Base-by-base conservation (phyloP, 177 flowering plant species). In the Telopea speciosissima region DNA sequence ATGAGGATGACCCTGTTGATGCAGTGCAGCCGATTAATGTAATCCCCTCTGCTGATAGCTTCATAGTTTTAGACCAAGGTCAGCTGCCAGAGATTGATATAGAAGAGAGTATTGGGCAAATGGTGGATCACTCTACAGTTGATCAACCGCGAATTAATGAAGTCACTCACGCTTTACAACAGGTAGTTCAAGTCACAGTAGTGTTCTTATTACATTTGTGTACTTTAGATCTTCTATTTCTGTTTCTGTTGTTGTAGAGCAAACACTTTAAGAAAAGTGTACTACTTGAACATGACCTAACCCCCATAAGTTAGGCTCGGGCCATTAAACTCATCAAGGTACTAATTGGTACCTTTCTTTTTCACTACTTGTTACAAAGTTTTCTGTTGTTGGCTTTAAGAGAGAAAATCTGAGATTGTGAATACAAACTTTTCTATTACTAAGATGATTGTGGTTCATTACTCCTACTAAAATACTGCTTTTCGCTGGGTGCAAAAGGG, bases 1-100 rank as follows among this genome's bases (percentile, higher is more conserved):
- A 89, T 67, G 90, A 91, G 58, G 90, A 82, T 66, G 78, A 64
- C 17, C 23, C 62, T 26, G 65, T 70, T 68, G 77, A 78, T 36
- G 56, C 61, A 45, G 72, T 28, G 19, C 69, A 67, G 62, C 75
- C 72, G 33, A 68, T 26, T 56, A 59, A 58, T 68, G 79, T 67
- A 14, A 63, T 60, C 45, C 24, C 33, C 17, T 62, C 73, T 24
- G 73, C 59, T 68, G 71, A 71, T 45, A 65, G 65, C 70, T 25
- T 24, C 3, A 33, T 45, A 61, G 56, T 60, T 58, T 56, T 65
- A 67, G 68, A 44, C 72, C 78, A 72, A 40, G 45, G 70, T 7
- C 64, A 58, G 42, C n/a, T 58, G 25, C 56, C 72, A 24, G 21
- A 49, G 13, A 71, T 63, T 70, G 83, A 79, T 70, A 42, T 81